phyloP scores from a whole-genome alignment of 345 rosid species.

The Populus tremula region DNA sequence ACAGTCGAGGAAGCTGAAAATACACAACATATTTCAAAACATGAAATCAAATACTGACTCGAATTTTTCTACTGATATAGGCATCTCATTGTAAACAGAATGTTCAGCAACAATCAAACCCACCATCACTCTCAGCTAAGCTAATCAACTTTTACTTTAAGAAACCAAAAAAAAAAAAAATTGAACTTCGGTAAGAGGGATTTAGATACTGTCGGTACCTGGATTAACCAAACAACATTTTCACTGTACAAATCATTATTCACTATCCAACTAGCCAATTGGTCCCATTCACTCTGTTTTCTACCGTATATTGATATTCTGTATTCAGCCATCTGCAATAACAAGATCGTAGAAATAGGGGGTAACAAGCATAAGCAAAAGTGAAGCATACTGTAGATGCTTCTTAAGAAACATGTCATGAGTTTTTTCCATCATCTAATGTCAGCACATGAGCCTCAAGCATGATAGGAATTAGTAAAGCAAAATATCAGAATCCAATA shows the following conservation, averaged over 20 bases:
- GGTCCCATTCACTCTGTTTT: conserved; percentile 99
- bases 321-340: conserved; percentile 94
- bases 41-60: neutral
- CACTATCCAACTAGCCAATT: conserved; percentile 98
- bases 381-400: neutral
- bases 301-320: conserved; percentile 96
- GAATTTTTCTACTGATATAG: neutral
- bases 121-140: neutral
- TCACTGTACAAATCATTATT: conserved; percentile 94
- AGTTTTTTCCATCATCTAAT: neutral
- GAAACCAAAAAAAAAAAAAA: neutral
- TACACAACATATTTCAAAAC: neutral
- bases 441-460: neutral
- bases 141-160: neutral
- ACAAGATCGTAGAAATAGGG: neutral
- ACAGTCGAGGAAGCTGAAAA: conserved; percentile 85
- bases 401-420: neutral
- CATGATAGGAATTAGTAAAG: neutral
- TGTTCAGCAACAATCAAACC: neutral
- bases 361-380: neutral
- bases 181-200: neutral
- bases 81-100: conserved; percentile 1
- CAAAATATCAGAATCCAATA: neutral
- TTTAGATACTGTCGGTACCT: conserved; percentile 46
- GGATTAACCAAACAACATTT: conserved; percentile 98